A percentile compares a stretch with the other conserved stretches of the same genome.
phyloP scores from a whole-genome alignment of 306 rosid genomes.

The Prunus campanulata region DNA sequence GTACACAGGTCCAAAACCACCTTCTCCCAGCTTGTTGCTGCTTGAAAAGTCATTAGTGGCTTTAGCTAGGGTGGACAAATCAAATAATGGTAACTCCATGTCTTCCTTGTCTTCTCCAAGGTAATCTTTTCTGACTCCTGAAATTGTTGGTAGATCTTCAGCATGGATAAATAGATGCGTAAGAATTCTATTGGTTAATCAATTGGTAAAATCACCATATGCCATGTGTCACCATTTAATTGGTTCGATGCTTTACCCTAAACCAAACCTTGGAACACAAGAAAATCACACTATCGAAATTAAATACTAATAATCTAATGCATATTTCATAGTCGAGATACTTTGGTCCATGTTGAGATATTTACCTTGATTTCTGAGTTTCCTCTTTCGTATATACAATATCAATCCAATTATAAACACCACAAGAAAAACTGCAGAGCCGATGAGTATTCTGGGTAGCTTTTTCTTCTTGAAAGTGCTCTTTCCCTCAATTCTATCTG shows the following conservation, averaged over 20 bases:
- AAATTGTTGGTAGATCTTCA: not conserved
- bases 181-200: no score
- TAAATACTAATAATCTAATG: not conserved
- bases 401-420: no score
- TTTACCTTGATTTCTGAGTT: not conserved
- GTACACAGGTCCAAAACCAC: constrained; percentile 25
- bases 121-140: not conserved
- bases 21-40: not conserved
- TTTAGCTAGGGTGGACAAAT: not conserved
- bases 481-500: not conserved
- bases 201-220: no score
- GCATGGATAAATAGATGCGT: not conserved
- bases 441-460: not conserved
- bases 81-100: constrained; percentile 12
- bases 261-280: no score
- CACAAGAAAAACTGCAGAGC: not conserved
- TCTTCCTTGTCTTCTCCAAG: not conserved
- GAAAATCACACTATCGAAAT: no score
- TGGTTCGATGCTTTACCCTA: no score
- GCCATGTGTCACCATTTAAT: no score
- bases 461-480: not conserved
- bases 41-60: constrained; percentile 17
- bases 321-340: not conserved
- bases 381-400: not conserved
- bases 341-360: not conserved